Percentiles rank a stretch among this genome's conserved stretches.
Conservation (phyloP, 2,329 filamentous ascomycete species). For the Aureobasidium sp. region DNA sequence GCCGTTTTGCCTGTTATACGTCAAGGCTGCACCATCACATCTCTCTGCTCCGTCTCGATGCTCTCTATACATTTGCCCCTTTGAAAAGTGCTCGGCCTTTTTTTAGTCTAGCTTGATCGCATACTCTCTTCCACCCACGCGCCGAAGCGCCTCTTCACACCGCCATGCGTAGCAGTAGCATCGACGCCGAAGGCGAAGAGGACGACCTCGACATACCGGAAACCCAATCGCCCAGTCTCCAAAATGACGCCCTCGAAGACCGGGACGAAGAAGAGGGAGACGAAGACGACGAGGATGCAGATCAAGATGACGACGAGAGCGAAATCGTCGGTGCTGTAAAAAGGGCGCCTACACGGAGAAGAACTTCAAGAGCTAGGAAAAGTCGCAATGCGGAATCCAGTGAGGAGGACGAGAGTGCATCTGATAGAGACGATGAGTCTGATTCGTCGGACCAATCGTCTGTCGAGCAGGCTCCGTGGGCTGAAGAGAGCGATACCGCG, state of each 20-base stretch:
- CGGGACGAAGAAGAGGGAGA: conserved; percentile 38
- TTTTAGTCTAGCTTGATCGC: not conserved
- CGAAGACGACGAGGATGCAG: conserved; percentile 36
- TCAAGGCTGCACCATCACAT: not conserved
- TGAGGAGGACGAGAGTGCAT: conserved; percentile 24
- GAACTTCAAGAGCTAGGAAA: conserved; percentile 27
- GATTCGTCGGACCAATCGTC: conserved; percentile 26
- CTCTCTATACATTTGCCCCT: not conserved
- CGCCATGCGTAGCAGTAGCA: conserved; percentile 16
- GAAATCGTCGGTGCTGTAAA: conserved; percentile 36
- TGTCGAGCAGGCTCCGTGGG: conserved; percentile 46
- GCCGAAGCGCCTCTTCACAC: too few species aligned
- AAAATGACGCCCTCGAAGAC: conserved; percentile 43
- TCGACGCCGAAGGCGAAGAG: conserved; percentile 24
- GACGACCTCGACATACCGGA: conserved; percentile 26
- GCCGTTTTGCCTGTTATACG: not conserved
- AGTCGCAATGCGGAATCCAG: not conserved
- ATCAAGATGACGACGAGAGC: conserved; percentile 41
- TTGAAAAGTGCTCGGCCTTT: not conserved
- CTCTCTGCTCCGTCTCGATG: not conserved
- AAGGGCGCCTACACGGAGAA: conserved; percentile 23
- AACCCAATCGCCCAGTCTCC: conserved; percentile 30
- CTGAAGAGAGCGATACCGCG: conserved; percentile 47
- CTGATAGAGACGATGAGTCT: conserved; percentile 21
- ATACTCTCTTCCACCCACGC: too few species aligned